Conservation (phyloP, 2,329 filamentous ascomycete genomes). For the Clonostachys chloroleuca region DNA sequence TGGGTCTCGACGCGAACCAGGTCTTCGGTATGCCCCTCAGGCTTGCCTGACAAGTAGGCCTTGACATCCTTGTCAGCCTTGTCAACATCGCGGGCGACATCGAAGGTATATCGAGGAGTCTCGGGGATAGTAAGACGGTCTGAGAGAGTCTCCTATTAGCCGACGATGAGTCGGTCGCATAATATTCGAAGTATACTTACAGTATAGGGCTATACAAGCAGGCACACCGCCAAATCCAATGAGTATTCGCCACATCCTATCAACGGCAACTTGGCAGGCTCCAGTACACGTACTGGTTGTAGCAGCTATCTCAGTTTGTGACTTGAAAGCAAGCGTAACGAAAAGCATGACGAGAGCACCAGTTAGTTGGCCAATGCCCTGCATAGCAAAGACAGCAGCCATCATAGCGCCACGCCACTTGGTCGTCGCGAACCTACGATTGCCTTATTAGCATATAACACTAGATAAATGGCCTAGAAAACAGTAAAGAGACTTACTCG, state of each 20-base stretch:
- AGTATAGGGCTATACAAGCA: conserved; percentile 78
- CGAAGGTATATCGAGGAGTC: conserved; percentile 84
- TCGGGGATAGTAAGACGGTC: conserved; percentile 77
- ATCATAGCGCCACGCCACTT: conserved; percentile 86
- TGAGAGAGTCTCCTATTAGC: conserved; percentile 5
- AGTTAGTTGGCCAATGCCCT: conserved; percentile 75
- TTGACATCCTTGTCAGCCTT: conserved; percentile 69
- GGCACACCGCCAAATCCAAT: conserved; percentile 74
- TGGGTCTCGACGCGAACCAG: conserved; percentile 56
- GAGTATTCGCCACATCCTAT: conserved; percentile 77
- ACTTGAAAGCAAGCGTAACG: conserved; percentile 57
- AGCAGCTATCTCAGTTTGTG: conserved; percentile 62
- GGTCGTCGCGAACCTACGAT: conserved; percentile 83
- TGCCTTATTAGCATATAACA: conserved; percentile 78
- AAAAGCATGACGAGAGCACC: conserved; percentile 70
- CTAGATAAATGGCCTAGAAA: conserved; percentile 62
- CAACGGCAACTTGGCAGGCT: conserved; percentile 41
- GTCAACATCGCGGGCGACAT: conserved; percentile 70
- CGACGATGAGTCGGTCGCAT: not conserved
- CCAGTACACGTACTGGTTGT: conserved; percentile 48
- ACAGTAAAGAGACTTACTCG: conserved; percentile 43
- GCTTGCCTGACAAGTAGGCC: conserved; percentile 66
- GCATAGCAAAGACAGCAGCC: conserved; percentile 80
- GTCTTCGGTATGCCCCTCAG: conserved; percentile 61
- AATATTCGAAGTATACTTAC: conserved; percentile 12